These are phyloP conservation scores for Xanthoceras sorbifolium DNA, from an alignment of 345 rosid species.

Conservation along the genomic window DNA sequence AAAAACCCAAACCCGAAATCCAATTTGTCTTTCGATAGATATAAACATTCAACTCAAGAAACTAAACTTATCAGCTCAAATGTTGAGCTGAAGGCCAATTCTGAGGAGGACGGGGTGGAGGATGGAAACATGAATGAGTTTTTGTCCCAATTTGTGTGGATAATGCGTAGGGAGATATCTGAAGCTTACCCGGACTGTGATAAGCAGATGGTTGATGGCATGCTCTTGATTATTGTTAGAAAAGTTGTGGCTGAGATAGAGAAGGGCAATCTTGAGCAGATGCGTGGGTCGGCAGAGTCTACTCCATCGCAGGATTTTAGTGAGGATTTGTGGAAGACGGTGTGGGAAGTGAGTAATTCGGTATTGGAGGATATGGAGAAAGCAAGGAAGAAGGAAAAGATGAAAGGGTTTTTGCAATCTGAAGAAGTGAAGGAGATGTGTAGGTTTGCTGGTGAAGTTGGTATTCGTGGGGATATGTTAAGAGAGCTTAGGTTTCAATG, in stretches of 20 bases:
- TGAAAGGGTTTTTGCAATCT: slow-evolving; percentile 69
- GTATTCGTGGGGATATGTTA: slow-evolving; percentile 83
- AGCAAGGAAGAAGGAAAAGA: slow-evolving; percentile 77
- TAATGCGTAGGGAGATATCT: slow-evolving; percentile 69
- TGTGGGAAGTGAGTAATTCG: slow-evolving; percentile 78
- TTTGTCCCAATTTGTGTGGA: slow-evolving; percentile 78
- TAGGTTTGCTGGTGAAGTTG: slow-evolving; percentile 86
- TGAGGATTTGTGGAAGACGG: slow-evolving; percentile 75
- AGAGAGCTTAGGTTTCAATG: slow-evolving; percentile 91
- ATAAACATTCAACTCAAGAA: slow-evolving; percentile 42
- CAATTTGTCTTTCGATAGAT: slow-evolving; percentile 30
- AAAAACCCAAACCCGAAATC: slow-evolving; percentile 12
- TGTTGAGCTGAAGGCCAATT: slow-evolving; percentile 25
- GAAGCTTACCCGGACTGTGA: slow-evolving; percentile 63
- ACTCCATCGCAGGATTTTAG: slow-evolving; percentile 49
- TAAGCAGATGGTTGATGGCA: slow-evolving; percentile 59
- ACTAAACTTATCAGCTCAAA: slow-evolving; percentile 28
- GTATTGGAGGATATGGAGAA: slow-evolving; percentile 87
- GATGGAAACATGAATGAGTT: slow-evolving; percentile 68
- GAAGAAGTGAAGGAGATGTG: slow-evolving; percentile 84
- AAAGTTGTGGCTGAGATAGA: slow-evolving; percentile 76
- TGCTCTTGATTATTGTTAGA: slow-evolving; percentile 74
- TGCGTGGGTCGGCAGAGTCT: slow-evolving; percentile 36
- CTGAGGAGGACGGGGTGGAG: slow-evolving; percentile 35
- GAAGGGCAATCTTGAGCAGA: slow-evolving; percentile 52